Conservation (phyloP, 148 eudicot species). For the Beta vulgaris region DNA sequence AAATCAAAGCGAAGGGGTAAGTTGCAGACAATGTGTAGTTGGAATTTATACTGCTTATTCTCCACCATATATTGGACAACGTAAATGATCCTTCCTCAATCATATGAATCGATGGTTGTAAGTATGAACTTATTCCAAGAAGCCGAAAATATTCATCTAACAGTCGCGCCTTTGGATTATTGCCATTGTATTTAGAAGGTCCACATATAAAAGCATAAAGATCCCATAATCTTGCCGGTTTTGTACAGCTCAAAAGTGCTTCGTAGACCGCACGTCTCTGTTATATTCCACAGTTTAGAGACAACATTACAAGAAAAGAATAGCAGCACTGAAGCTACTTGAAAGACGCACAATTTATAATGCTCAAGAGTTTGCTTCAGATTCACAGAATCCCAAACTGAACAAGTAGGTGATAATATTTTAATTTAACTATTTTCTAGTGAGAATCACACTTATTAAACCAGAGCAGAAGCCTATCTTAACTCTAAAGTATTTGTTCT, state of each 20-base stretch:
- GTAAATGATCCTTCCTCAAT: slow-evolving; percentile 78
- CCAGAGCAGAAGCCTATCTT: neutral
- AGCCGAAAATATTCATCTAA: slow-evolving; percentile 88
- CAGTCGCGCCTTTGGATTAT: slow-evolving; percentile 69
- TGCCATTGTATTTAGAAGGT: slow-evolving; percentile 60
- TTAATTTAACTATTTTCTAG: neutral
- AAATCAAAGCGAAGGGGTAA: slow-evolving; percentile 91
- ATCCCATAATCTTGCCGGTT: slow-evolving; percentile 86
- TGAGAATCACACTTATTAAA: neutral
- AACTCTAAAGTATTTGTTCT: neutral
- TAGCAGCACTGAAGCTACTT: neutral
- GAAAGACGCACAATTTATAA: neutral
- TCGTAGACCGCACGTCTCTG: slow-evolving; percentile 89
- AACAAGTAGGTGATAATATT: neutral
- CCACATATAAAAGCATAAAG: slow-evolving; percentile 76
- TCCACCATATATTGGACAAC: slow-evolving; percentile 72
- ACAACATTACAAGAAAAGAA: neutral
- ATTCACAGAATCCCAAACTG: neutral
- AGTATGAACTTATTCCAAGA: slow-evolving; percentile 64
- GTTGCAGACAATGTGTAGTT: slow-evolving; percentile 70
- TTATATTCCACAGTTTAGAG: slow-evolving; percentile 15
- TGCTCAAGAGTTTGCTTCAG: neutral
- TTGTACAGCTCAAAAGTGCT: slow-evolving; percentile 68
- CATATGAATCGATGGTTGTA: slow-evolving; percentile 44
- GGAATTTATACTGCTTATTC: slow-evolving; percentile 77